Percentiles rank a stretch among this genome's conserved stretches.
Conservation (phyloP, 2,329 filamentous ascomycete species). For the Botryotinia narcissicola region DNA sequence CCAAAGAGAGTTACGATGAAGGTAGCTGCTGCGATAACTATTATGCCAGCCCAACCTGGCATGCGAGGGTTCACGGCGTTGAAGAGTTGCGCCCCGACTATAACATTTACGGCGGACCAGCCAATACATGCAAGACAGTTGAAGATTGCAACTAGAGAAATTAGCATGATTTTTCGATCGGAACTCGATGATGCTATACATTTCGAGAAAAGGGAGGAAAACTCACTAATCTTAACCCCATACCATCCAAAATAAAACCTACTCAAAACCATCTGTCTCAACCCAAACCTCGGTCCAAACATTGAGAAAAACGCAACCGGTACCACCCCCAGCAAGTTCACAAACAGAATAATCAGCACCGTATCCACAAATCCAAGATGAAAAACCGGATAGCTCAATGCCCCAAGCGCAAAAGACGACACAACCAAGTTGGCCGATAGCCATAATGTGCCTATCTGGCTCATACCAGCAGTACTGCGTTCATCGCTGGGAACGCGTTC, state of each 20-base stretch:
- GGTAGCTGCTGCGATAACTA: slow-evolving; percentile 68
- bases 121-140: slow-evolving; percentile 70
- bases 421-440: slow-evolving; percentile 76
- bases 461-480: slow-evolving; percentile 61
- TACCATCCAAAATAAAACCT: slow-evolving; percentile 75
- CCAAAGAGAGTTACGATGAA: slow-evolving; percentile 71
- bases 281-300: slow-evolving; percentile 70
- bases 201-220: not conserved
- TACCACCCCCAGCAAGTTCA: slow-evolving; percentile 70
- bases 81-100: slow-evolving; percentile 76
- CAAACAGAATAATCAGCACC: slow-evolving; percentile 68
- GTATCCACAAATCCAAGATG: slow-evolving; percentile 70
- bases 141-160: slow-evolving; percentile 57
- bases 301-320: slow-evolving; percentile 76
- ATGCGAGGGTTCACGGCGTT: slow-evolving; percentile 68
- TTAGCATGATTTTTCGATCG: not conserved
- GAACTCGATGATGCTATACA: slow-evolving; percentile 21
- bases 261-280: slow-evolving; percentile 78
- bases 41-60: slow-evolving; percentile 70
- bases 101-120: slow-evolving; percentile 75
- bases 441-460: slow-evolving; percentile 72
- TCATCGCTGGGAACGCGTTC: slow-evolving; percentile 71
- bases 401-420: slow-evolving; percentile 72
- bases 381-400: slow-evolving; percentile 67
- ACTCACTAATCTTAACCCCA: slow-evolving; percentile 64